phyloP scores from a whole-genome alignment of 2,329 filamentous ascomycete genomes.

The Ascochyta fabae region DNA sequence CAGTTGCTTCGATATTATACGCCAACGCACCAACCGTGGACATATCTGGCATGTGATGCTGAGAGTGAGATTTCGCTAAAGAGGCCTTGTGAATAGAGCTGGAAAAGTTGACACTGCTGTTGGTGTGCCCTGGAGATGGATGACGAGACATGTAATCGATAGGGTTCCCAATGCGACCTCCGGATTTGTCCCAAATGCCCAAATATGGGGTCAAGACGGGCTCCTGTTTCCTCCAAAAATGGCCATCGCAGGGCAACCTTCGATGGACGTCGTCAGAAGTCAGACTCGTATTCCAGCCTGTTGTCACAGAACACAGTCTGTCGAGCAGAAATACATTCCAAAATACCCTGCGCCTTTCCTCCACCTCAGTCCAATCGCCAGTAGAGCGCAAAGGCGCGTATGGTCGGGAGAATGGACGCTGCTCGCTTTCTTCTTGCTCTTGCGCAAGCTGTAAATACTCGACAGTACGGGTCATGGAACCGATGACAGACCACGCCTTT shows the following conservation, averaged over 20 bases:
- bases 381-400: slow-evolving; percentile 15
- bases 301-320: slow-evolving; percentile 26
- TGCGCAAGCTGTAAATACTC: slow-evolving; percentile 25
- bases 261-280: slow-evolving; percentile 29
- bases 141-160: slow-evolving; percentile 21
- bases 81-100: not conserved
- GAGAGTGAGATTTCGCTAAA: not conserved
- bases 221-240: slow-evolving; percentile 27
- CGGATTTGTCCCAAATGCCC: slow-evolving; percentile 32
- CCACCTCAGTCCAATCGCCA: slow-evolving; percentile 24
- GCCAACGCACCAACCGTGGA: slow-evolving; percentile 28
- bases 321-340: slow-evolving; percentile 31
- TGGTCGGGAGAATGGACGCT: slow-evolving; percentile 20
- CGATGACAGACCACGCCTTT: slow-evolving; percentile 25
- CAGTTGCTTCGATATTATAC: slow-evolving; percentile 29
- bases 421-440: slow-evolving; percentile 23
- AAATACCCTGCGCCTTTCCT: slow-evolving; percentile 27
- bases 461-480: slow-evolving; percentile 26
- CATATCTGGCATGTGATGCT: slow-evolving; percentile 19
- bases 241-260: slow-evolving; percentile 27
- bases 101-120: not conserved
- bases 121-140: slow-evolving; percentile 3
- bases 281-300: slow-evolving; percentile 28
- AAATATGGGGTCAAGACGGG: slow-evolving; percentile 26
- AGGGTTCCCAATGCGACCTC: slow-evolving; percentile 24